Evolutionary conservation across 1,139 yeast genomes (phyloP).

Genomic region (Blastobotrys indianensis): DNA sequence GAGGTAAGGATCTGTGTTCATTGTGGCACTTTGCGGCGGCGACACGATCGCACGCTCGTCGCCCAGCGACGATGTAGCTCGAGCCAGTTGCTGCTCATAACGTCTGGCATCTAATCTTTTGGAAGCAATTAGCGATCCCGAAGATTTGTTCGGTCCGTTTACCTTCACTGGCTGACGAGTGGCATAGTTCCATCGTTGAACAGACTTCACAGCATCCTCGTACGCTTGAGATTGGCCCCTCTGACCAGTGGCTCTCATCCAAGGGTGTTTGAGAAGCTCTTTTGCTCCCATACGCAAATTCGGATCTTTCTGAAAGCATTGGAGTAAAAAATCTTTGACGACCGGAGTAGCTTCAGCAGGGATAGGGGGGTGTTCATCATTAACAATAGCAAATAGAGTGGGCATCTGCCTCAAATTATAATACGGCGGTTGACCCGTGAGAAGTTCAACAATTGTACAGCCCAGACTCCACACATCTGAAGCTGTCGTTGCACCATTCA

Average conservation of each 20-base stretch:
- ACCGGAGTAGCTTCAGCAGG: constrained; percentile 54
- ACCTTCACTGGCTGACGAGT: constrained; percentile 11
- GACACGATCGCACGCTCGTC: neutral
- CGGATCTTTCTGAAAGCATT: constrained; percentile 78
- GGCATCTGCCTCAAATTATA: constrained; percentile 78
- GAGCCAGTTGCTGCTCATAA: neutral
- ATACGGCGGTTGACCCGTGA: constrained; percentile 86
- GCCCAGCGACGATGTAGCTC: neutral
- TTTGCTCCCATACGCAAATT: constrained; percentile 53
- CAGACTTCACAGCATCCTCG: constrained; percentile 32
- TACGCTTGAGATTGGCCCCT: constrained; percentile 18
- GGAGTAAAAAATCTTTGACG: constrained; percentile 53
- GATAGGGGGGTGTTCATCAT: constrained; percentile 73
- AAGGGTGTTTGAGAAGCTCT: constrained; percentile 52
- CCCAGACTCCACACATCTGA: constrained; percentile 81
- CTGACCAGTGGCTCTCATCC: constrained; percentile 37
- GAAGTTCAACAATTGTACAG: constrained; percentile 81
- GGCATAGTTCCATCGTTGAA: constrained; percentile 28
- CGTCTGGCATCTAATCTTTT: neutral
- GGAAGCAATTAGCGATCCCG: neutral
- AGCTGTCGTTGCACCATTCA: constrained; percentile 82
- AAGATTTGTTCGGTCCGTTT: neutral
- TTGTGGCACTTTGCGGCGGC: neutral
- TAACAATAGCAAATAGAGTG: constrained; percentile 87
- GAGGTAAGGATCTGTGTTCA: neutral